Conservation (phyloP, 2,329 filamentous ascomycete species). For the Trichophyton simii region DNA sequence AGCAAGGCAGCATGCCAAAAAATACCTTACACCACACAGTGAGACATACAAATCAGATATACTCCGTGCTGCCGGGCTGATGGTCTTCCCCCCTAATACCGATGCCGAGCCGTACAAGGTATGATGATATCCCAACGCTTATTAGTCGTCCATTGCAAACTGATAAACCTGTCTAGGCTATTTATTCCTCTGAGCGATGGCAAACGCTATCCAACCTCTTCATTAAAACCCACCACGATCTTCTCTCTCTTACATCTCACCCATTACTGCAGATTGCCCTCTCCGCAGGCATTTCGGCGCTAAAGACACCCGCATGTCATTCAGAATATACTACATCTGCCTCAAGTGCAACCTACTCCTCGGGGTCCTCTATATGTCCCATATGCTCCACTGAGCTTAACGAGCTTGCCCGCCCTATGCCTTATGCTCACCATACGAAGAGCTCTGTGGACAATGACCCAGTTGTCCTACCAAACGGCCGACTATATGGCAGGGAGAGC, state of each 20-base stretch:
- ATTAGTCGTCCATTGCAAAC: neutral
- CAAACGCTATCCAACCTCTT: slow-evolving; percentile 64
- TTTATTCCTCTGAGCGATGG: slow-evolving; percentile 69
- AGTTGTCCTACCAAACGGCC: slow-evolving; percentile 72
- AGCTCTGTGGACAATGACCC: slow-evolving; percentile 83
- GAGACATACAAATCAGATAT: slow-evolving; percentile 58
- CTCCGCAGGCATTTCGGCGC: slow-evolving; percentile 77
- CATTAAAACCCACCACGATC: slow-evolving; percentile 69
- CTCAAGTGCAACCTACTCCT: slow-evolving; percentile 42
- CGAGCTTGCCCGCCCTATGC: slow-evolving; percentile 73
- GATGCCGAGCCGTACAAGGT: slow-evolving; percentile 49
- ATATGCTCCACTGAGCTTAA: slow-evolving; percentile 96
- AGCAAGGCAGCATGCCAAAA: slow-evolving; percentile 69
- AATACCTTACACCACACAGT: slow-evolving; percentile 60
- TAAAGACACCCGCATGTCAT: slow-evolving; percentile 93
- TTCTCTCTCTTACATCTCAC: slow-evolving; percentile 68
- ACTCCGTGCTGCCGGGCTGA: slow-evolving; percentile 60
- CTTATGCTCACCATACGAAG: slow-evolving; percentile 90
- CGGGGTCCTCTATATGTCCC: slow-evolving; percentile 64
- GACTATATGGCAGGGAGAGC: slow-evolving; percentile 66
- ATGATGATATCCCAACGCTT: slow-evolving; percentile 18
- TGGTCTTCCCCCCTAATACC: slow-evolving; percentile 58
- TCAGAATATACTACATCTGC: slow-evolving; percentile 48
- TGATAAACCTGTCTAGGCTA: slow-evolving; percentile 35
- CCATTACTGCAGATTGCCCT: slow-evolving; percentile 85